These are phyloP conservation scores for Sideroxylon spinosum DNA, from an alignment of 179 eudicot genomes.

Conservation along the genomic window DNA sequence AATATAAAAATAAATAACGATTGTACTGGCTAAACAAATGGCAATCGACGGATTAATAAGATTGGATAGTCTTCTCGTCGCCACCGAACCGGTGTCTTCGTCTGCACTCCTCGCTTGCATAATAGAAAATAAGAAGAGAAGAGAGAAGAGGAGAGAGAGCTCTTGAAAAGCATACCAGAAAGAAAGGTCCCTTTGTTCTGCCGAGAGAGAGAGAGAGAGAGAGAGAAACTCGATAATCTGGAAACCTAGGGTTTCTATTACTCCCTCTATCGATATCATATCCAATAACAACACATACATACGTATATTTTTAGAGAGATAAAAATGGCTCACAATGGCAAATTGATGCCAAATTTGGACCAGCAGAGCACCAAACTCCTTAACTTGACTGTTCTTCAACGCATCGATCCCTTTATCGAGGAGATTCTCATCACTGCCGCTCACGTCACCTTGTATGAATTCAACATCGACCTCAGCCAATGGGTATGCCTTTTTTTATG, in stretches of 20 bases:
- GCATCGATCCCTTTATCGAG: slow-evolving; percentile 65
- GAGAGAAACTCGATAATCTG: not conserved
- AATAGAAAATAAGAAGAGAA: too few relatives aligned
- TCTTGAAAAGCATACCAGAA: too few relatives aligned
- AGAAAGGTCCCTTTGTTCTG: not conserved
- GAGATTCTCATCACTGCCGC: slow-evolving; percentile 87
- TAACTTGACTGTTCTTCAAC: slow-evolving; percentile 81
- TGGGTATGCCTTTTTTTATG: slow-evolving; percentile 42
- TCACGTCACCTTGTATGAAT: slow-evolving; percentile 84
- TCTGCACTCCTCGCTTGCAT: too few relatives aligned
- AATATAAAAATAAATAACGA: too few relatives aligned
- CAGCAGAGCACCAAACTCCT: slow-evolving; percentile 74
- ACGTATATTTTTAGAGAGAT: not conserved
- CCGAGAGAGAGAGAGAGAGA: not conserved
- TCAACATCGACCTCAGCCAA: slow-evolving; percentile 77
- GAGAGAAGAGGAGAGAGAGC: too few relatives aligned
- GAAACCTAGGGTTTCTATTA: not conserved
- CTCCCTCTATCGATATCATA: not conserved
- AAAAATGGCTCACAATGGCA: slow-evolving; percentile 62
- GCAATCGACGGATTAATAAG: too few relatives aligned
- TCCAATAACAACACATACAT: not conserved
- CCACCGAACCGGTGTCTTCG: too few relatives aligned
- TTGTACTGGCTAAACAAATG: too few relatives aligned
- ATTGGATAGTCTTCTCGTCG: too few relatives aligned
- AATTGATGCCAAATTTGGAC: slow-evolving; percentile 81